Evolutionary conservation across 2,329 filamentous ascomycete genomes (phyloP), one percentile per base, ranked within the genome.

Genomic region (Curvularia hawaiiensis): DNA sequence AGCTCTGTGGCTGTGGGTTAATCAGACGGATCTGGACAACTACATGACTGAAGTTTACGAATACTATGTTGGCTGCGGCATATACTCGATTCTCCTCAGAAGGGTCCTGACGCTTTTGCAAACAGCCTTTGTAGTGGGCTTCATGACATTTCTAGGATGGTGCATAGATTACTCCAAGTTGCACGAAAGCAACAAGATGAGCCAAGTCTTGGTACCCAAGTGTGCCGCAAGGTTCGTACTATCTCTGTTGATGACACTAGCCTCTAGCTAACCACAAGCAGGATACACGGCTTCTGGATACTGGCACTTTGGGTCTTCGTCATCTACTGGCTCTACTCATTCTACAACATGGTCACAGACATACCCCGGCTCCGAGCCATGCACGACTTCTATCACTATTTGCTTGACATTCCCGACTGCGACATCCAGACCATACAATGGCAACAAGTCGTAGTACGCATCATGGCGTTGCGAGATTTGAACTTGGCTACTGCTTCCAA

Each of bases 351-450:
- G 66, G 77, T 91, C 44, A 79, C 90, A 43, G 90, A 94, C 68
- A 82, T 92, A 26, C 87, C 89, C 30, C 85, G 90, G 16, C 81
- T 97, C 26, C 79, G 85, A 56, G 84, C 91, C 49, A 88, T 97
- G 78, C 90, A 92, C 62, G 89, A 95, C 74, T 97, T 97, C 75
- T 97, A 91, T 72, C 82, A 88, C 28, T 83, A 96, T 70, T 83
- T 97, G 4, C 85, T 97, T 10, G 89, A 90, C 39, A 92, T 97
- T 43, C 90, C 90, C 3, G 88, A 90, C 71, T 83, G 89, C 55
- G 93, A 97, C 67, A 95, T 97, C 79, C 93, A 97, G 75, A 96
- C 92, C 0, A 90, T 97, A 50, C 94, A 93, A 6, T 97, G 93
- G 93, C 91, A 96, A 71, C 90, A 95, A 63, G 85, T 97, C 26